Percentiles rank a stretch among this genome's conserved stretches.
These are phyloP conservation scores for Dendrostoma leiphaemia DNA, from an alignment of 2,329 filamentous ascomycete species.

Conservation along the genomic window DNA sequence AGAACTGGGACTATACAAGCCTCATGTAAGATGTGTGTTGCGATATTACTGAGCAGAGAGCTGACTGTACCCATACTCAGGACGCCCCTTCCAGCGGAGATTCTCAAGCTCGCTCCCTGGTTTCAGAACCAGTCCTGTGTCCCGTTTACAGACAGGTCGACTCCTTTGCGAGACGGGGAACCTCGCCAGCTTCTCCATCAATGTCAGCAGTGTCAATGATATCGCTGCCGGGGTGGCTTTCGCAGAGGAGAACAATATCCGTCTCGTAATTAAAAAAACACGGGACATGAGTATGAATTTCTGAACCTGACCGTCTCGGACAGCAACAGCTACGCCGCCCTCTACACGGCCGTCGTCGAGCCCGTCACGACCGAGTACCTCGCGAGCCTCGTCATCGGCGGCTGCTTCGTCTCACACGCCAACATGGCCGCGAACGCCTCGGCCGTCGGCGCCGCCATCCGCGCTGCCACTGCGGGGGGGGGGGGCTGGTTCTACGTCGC, in stretches of 20 bases:
- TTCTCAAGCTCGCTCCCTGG: constrained; percentile 30
- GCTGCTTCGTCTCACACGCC: background rate
- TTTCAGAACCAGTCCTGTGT: constrained; percentile 20
- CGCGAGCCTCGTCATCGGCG: background rate
- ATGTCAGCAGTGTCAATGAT: constrained; percentile 19
- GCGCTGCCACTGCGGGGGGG: background rate
- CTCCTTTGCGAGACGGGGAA: constrained; percentile 33
- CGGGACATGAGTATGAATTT: constrained; percentile 39
- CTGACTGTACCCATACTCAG: constrained; percentile 2
- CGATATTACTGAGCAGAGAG: too few species aligned
- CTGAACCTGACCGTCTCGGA: too few species aligned
- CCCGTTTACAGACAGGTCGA: constrained; percentile 18
- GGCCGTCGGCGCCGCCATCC: background rate
- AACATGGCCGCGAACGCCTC: background rate
- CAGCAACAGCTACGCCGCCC: too few species aligned
- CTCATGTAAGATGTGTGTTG: too few species aligned
- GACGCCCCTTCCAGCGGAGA: background rate
- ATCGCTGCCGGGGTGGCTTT: constrained; percentile 27
- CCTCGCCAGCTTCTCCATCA: constrained; percentile 27
- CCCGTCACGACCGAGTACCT: too few species aligned
- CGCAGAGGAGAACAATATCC: constrained; percentile 35
- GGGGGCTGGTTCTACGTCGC: background rate
- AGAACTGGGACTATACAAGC: too few species aligned
- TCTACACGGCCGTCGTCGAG: too few species aligned
- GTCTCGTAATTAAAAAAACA: constrained; percentile 43